These are phyloP conservation scores for Pisolithus sp. DNA, from an alignment of 768 basidiomycete species.

Conservation along the genomic window DNA sequence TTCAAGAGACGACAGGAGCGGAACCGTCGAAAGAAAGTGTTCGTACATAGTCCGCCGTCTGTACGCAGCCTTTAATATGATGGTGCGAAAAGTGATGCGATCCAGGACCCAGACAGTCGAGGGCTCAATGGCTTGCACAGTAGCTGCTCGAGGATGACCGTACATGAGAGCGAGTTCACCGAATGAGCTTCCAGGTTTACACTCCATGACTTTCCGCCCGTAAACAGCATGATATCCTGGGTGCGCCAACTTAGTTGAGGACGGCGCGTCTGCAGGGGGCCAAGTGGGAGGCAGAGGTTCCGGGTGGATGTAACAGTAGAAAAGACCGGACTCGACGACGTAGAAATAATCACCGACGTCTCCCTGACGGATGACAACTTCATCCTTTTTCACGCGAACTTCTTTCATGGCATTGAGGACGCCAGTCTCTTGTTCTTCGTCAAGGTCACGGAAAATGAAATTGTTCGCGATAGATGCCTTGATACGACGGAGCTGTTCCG, in stretches of 20 bases:
- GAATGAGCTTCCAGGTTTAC: constrained; percentile 79
- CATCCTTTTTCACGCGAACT: constrained; percentile 56
- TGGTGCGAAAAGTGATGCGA: constrained; percentile 96
- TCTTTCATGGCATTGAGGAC: constrained; percentile 97
- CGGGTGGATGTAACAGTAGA: constrained; percentile 76
- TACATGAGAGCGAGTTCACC: constrained; percentile 99
- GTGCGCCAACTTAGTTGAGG: constrained; percentile 51
- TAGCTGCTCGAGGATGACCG: constrained; percentile 92
- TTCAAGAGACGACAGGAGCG: constrained; percentile 79
- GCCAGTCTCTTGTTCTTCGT: constrained; percentile 91
- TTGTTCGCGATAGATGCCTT: constrained; percentile 80
- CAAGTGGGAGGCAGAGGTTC: constrained; percentile 60
- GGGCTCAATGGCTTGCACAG: constrained; percentile 76
- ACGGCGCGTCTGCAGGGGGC: constrained; percentile 34
- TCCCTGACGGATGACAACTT: constrained; percentile 95
- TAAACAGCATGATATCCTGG: constrained; percentile 63
- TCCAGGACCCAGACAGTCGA: constrained; percentile 93
- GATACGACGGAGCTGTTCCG: constrained; percentile 83
- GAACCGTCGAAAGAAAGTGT: constrained; percentile 86
- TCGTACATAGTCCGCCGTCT: constrained; percentile 94
- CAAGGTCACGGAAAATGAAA: constrained; percentile 93
- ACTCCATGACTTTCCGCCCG: constrained; percentile 80
- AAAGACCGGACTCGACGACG: constrained; percentile 83
- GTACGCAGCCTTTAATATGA: constrained; percentile 90
- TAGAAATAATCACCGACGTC: constrained; percentile 98